phyloP scores from a whole-genome alignment of 441 rosid genomes.

The Populus tomentosa region DNA sequence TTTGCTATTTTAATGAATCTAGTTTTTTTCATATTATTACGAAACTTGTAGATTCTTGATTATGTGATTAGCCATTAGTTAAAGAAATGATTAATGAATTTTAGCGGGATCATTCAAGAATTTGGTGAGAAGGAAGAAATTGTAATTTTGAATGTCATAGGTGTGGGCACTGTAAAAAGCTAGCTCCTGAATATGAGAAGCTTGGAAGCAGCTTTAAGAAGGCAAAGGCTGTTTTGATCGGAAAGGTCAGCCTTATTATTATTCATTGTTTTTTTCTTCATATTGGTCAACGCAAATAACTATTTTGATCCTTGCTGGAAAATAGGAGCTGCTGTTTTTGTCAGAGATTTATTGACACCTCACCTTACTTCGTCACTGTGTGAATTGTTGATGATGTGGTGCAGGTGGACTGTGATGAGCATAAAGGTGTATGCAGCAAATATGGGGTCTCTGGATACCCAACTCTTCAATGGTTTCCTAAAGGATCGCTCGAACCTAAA shows the following conservation, averaged over 20 bases:
- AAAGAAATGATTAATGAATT: no score
- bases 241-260: constrained; percentile 48
- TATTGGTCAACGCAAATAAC: neutral
- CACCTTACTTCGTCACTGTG: neutral
- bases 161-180: constrained; percentile 98
- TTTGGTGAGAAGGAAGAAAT: neutral
- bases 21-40: neutral
- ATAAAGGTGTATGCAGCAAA: constrained; percentile 72
- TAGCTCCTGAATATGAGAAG: constrained; percentile 91
- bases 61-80: neutral
- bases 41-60: no score
- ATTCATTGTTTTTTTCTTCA: no score
- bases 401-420: constrained; percentile 95
- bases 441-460: constrained; percentile 90
- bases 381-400: constrained; percentile 15
- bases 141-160: constrained; percentile 28
- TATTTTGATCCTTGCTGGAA: neutral
- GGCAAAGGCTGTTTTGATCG: constrained; percentile 80
- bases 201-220: constrained; percentile 88
- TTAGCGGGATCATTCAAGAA: neutral
- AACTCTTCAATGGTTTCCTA: constrained; percentile 89
- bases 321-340: neutral
- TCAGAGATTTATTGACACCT: neutral
- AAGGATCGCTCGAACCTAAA: constrained; percentile 84
- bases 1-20: constrained; percentile 4